These are phyloP conservation scores for Phytophthora pluvialis DNA, from an alignment of 352 stramenopile species.

Conservation along the genomic window DNA sequence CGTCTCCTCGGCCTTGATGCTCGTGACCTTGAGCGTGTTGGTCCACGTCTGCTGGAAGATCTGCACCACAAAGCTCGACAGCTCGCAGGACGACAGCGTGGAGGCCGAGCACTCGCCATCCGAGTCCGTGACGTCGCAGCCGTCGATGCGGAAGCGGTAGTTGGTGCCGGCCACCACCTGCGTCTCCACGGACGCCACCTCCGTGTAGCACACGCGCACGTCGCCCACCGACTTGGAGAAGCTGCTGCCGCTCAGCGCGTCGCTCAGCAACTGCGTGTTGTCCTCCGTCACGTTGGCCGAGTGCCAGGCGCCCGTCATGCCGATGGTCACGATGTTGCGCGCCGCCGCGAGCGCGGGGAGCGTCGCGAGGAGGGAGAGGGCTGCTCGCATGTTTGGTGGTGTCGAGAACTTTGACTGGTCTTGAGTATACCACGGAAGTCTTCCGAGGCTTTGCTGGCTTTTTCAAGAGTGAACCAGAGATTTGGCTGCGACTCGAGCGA, in stretches of 20 bases:
- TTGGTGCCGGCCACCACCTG: conserved; percentile 82
- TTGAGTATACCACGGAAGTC: conserved; percentile 1
- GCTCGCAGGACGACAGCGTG: conserved; percentile 36
- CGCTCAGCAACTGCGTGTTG: conserved; percentile 34
- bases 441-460: conserved; percentile 22
- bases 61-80: conserved; percentile 50
- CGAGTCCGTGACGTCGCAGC: conserved; percentile 47
- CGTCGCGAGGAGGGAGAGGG: conserved; percentile 19
- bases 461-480: conserved; percentile 30
- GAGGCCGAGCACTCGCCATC: conserved; percentile 45
- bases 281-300: conserved; percentile 29
- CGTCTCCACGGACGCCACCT: conserved; percentile 49
- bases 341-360: conserved; percentile 25
- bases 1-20: conserved; percentile 35
- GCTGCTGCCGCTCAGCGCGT: conserved; percentile 34
- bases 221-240: conserved; percentile 38
- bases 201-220: conserved; percentile 51
- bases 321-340: conserved; percentile 26
- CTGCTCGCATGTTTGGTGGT: conserved; percentile 20
- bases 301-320: conserved; percentile 38
- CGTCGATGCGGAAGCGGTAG: conserved; percentile 72
- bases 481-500: conserved; percentile 1
- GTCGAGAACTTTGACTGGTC: neutral
- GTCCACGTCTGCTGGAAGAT: conserved; percentile 73
- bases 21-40: conserved; percentile 63